A percentile compares a stretch with the other conserved stretches of the same genome.
Conservation (phyloP, 768 basidiomycete species). For the Lactarius hengduanensis region DNA sequence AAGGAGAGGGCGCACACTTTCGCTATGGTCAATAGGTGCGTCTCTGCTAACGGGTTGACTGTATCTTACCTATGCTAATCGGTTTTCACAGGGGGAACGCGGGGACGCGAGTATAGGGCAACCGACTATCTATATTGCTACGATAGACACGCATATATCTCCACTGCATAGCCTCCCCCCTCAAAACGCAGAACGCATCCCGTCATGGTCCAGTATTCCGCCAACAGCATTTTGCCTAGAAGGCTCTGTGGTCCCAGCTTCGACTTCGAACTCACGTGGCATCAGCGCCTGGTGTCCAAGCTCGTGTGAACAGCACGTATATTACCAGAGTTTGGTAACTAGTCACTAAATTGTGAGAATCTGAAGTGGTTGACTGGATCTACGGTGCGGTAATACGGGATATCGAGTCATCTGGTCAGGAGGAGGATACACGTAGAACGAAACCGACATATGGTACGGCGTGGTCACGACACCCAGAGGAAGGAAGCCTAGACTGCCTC, state of each 20-base stretch:
- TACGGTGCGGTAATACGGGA: neutral
- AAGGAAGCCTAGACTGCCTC: neutral
- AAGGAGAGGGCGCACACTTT: conserved; percentile 62
- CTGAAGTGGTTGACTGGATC: neutral
- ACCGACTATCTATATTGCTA: neutral
- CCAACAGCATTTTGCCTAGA: neutral
- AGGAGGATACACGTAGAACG: neutral
- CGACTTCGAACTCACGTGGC: neutral
- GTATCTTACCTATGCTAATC: neutral
- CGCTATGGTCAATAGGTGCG: conserved; percentile 79
- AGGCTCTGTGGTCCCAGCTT: neutral
- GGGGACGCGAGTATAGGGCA: conserved; percentile 18
- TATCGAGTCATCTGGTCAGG: conserved; percentile 10
- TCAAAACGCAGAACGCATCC: neutral
- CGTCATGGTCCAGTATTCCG: too few species aligned
- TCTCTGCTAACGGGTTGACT: conserved; percentile 12
- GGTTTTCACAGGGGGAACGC: conserved; percentile 22
- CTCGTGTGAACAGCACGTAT: neutral
- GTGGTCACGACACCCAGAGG: neutral
- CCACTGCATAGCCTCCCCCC: neutral
- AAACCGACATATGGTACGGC: neutral
- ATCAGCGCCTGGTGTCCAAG: neutral
- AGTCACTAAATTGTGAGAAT: neutral
- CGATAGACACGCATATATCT: neutral
- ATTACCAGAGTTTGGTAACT: neutral